phyloP scores from a whole-genome alignment of 2,329 filamentous ascomycete genomes.

The Claviceps monticola region DNA sequence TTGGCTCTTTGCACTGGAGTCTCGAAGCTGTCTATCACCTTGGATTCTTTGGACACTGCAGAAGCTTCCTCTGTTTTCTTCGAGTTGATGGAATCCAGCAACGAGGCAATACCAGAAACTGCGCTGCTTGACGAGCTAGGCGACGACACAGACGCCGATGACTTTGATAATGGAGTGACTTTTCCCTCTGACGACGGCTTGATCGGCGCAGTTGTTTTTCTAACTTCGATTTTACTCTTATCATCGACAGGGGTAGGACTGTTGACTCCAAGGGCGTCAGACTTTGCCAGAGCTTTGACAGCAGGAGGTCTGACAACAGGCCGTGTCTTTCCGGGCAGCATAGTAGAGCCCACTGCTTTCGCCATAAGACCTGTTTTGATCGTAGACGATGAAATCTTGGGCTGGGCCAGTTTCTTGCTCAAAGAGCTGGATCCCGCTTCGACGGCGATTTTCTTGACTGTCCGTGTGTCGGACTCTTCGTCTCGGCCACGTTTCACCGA shows the following conservation, averaged over 20 bases:
- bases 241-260: slow-evolving; percentile 15
- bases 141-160: background rate
- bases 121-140: slow-evolving; percentile 14
- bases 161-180: background rate
- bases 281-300: slow-evolving; percentile 27
- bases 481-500: slow-evolving; percentile 25
- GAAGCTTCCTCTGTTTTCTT: slow-evolving; percentile 25
- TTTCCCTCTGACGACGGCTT: slow-evolving; percentile 17
- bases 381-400: slow-evolving; percentile 17
- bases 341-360: slow-evolving; percentile 19
- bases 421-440: slow-evolving; percentile 24
- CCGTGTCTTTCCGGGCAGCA: slow-evolving; percentile 35
- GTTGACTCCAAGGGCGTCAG: slow-evolving; percentile 16
- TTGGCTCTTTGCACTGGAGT: slow-evolving; percentile 54
- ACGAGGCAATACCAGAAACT: slow-evolving; percentile 37
- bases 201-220: slow-evolving; percentile 10
- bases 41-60: slow-evolving; percentile 37
- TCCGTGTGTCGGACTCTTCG: slow-evolving; percentile 25
- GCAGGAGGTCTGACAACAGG: slow-evolving; percentile 26
- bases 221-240: slow-evolving; percentile 18
- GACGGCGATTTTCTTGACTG: slow-evolving; percentile 28
- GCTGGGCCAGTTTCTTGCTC: slow-evolving; percentile 26
- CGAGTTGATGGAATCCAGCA: slow-evolving; percentile 37
- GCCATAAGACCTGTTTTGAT: slow-evolving; percentile 16
- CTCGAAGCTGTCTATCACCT: slow-evolving; percentile 39